A percentile compares a stretch with the other conserved stretches of the same genome.
These are phyloP conservation scores for Chalciporus piperatus DNA, from an alignment of 768 basidiomycete genomes.

Conservation along the genomic window DNA sequence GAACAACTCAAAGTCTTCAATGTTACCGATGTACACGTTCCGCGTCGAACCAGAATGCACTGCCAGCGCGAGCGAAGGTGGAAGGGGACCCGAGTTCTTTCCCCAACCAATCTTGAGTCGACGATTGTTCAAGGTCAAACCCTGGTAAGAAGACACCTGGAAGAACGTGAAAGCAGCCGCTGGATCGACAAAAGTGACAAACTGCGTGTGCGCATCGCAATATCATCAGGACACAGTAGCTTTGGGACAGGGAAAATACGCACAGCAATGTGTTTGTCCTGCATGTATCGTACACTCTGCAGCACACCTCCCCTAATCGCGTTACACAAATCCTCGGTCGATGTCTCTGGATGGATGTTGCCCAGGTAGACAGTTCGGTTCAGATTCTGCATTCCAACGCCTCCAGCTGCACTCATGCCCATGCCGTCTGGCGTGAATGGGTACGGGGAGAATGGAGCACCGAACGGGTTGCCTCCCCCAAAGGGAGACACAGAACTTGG, in stretches of 20 bases:
- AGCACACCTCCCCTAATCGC: conserved; percentile 95
- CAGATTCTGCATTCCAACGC: conserved; percentile 49
- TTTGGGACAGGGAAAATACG: conserved; percentile 28
- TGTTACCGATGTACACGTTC: conserved; percentile 94
- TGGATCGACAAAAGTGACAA: conserved; percentile 95
- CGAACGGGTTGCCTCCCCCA: conserved; percentile 30
- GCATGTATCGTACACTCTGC: conserved; percentile 93
- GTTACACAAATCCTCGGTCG: conserved; percentile 93
- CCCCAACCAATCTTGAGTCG: conserved; percentile 98
- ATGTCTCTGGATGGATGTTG: conserved; percentile 95
- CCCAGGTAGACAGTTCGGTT: conserved; percentile 96
- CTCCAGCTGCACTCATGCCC: conserved; percentile 25
- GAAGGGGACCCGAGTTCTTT: conserved; percentile 87
- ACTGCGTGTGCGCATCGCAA: conserved; percentile 42
- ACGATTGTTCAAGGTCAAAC: conserved; percentile 88
- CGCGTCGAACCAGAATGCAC: conserved; percentile 92
- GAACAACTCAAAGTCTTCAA: conserved; percentile 94
- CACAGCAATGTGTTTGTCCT: conserved; percentile 96
- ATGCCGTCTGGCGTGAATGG: conserved; percentile 45
- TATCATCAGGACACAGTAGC: conserved; percentile 1
- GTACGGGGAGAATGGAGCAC: conserved; percentile 45
- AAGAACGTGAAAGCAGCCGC: conserved; percentile 91
- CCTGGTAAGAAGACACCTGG: conserved; percentile 87
- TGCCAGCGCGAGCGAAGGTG: conserved; percentile 79
- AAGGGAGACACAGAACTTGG: conserved; percentile 31